Evolutionary conservation across 305 asterid species (phyloP), one percentile per base, ranked within the genome.

Genomic region (Ilex paraguariensis): DNA sequence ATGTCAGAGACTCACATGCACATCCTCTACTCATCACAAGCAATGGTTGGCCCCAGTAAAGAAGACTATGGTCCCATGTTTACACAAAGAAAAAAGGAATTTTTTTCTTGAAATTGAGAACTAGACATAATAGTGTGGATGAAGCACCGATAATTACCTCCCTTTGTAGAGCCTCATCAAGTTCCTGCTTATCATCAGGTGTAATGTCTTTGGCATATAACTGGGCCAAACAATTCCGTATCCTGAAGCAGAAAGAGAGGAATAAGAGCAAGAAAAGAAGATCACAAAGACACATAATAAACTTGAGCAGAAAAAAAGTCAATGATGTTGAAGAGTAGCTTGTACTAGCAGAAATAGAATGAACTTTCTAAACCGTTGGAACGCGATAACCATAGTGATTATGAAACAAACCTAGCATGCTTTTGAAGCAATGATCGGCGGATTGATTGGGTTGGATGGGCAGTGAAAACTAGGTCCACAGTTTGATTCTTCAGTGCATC

Each of bases 401-500:
- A 14, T 17, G 61, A 56, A 57, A 30, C 65, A 52, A 70, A 91
- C 98, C 98, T 92, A 64, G 85, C 96, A 61, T 92, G 97, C 81
- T 92, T 92, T 73, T 92, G 97, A 73, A 92, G 97, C 90, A 92
- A 80, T 3, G 98, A 92, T 77, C 98, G 82, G 44, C 98, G 75
- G 13, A 87, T 80, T 54, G 98, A 79, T 70, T 92, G 98, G 0
- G 98, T 92, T 32, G 98, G 98, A 72, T 92, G 98, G 66, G 98
- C 98, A n/a, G 98, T 92, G 31, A 92, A 76, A 63, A 92, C 98
- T 31, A 92, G 83, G 80, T 92, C 98, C 33, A 92, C 95, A 0
- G 97, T 92, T 81, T 92, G 98, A 79, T 90, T 92, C 87, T 87
- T 92, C 61, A 92, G 63, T 8, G 97, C 98, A 61, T 90, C 94